Evolutionary conservation across 345 rosid species (phyloP).

Genomic region (Bretschneidera sinensis): DNA sequence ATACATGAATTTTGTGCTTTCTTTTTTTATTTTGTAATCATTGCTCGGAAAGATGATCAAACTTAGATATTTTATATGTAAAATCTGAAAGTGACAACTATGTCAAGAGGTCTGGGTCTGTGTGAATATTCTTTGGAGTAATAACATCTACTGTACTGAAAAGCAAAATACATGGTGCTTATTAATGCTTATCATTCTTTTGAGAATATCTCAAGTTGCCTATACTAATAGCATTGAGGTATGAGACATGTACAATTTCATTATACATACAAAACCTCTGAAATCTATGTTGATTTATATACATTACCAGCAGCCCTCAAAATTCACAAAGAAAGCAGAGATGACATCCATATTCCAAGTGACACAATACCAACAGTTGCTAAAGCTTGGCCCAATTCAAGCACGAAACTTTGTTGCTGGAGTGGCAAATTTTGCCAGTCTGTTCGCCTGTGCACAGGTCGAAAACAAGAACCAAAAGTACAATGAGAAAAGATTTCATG

Average conservation of each 20-base stretch:
- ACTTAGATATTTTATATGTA: too few relatives aligned
- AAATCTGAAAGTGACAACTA: too few relatives aligned
- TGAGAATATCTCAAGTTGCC: too few relatives aligned
- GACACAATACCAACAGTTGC: constrained; percentile 72
- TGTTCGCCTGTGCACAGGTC: constrained; percentile 37
- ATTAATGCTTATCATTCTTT: too few relatives aligned
- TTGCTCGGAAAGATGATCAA: too few relatives aligned
- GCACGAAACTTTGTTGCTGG: constrained; percentile 43
- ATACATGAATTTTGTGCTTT: too few relatives aligned
- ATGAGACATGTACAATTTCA: constrained; percentile 9
- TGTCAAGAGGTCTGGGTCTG: too few relatives aligned
- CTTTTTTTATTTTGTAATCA: too few relatives aligned
- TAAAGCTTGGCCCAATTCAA: constrained; percentile 69
- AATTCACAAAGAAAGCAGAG: constrained; percentile 41
- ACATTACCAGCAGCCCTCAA: constrained; percentile 16
- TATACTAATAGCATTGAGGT: neutral
- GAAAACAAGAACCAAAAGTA: constrained; percentile 14
- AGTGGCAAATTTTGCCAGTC: constrained; percentile 72
- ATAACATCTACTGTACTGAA: too few relatives aligned
- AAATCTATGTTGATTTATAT: constrained; percentile 25
- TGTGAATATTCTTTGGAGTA: too few relatives aligned
- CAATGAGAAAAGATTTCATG: neutral
- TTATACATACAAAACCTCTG: constrained; percentile 16
- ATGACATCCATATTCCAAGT: constrained; percentile 77
- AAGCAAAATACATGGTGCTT: neutral